Evolutionary conservation across 306 rosid genomes (phyloP).

Genomic region (Cicer bijugum): DNA sequence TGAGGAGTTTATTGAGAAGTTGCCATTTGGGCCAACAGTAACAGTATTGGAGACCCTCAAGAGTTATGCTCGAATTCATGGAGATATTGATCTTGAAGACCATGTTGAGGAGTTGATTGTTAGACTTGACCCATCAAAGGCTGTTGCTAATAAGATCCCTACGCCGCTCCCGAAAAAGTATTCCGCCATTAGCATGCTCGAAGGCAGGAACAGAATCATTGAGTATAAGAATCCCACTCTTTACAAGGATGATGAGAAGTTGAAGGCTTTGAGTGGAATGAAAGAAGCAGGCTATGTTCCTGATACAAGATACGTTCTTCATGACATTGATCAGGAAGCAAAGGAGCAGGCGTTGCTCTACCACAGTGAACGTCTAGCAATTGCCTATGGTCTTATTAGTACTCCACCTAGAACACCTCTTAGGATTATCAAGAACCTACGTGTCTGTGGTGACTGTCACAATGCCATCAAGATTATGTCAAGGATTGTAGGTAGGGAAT

Average conservation of each 20-base stretch:
- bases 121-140: constrained; percentile 69
- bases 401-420: constrained; percentile 83
- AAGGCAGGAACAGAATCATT: constrained; percentile 66
- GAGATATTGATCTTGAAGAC: constrained; percentile 84
- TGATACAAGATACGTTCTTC: constrained; percentile 90
- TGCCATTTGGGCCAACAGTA: constrained; percentile 66
- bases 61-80: constrained; percentile 74
- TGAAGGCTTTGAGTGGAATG: constrained; percentile 67
- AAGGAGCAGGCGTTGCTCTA: constrained; percentile 88
- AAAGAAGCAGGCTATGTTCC: constrained; percentile 74
- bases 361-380: constrained; percentile 84
- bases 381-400: constrained; percentile 87
- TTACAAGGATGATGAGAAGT: constrained; percentile 82
- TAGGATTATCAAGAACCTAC: constrained; percentile 85
- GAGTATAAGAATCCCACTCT: constrained; percentile 79
- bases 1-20: constrained; percentile 60
- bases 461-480: constrained; percentile 94
- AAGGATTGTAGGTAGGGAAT: constrained; percentile 79
- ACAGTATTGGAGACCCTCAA: constrained; percentile 68
- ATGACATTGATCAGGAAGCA: constrained; percentile 93
- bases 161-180: constrained; percentile 79
- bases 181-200: constrained; percentile 73
- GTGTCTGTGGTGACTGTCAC: constrained; percentile 86
- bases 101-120: constrained; percentile 70
- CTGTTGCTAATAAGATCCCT: constrained; percentile 58